Evolutionary conservation across 1,139 yeast genomes (phyloP).

Genomic region (Candida tropicalis): DNA sequence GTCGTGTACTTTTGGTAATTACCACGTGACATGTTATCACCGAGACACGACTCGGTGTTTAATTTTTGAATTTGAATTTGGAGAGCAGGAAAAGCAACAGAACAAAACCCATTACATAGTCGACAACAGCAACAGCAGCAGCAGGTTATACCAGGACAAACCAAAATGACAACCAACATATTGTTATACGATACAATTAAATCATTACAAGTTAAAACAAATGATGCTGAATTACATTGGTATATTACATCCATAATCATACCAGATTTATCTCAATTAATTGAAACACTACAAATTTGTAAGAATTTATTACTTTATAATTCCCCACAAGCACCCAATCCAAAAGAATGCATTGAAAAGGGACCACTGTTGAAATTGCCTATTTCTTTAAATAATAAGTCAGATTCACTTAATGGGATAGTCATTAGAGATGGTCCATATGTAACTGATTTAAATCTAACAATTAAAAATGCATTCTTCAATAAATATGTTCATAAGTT

Average conservation of each 20-base stretch:
- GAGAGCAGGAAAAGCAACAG: too few relatives aligned
- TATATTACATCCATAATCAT: constrained; percentile 29
- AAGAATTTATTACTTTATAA: constrained; percentile 40
- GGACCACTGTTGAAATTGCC: constrained; percentile 47
- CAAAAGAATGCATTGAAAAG: constrained; percentile 26
- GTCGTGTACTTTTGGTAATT: neutral
- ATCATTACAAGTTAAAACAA: constrained; percentile 23
- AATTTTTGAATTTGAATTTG: too few relatives aligned
- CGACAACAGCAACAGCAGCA: too few relatives aligned
- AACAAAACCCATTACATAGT: too few relatives aligned
- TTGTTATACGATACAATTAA: neutral
- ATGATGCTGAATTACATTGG: constrained; percentile 48
- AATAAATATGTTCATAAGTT: constrained; percentile 32
- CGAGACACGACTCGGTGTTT: too few relatives aligned
- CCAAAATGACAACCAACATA: constrained; percentile 2
- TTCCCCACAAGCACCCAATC: constrained; percentile 42
- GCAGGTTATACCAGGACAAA: too few relatives aligned
- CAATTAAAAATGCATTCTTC: constrained; percentile 33
- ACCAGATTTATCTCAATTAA: constrained; percentile 44
- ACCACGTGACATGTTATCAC: too few relatives aligned
- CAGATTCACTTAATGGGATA: constrained; percentile 45
- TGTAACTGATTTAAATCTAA: constrained; percentile 33
- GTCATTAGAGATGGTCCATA: constrained; percentile 45
- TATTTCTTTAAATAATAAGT: constrained; percentile 38
- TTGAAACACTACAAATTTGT: constrained; percentile 44